These are phyloP conservation scores for Monilinia fructigena DNA, from an alignment of 2,329 filamentous ascomycete genomes.

Conservation along the genomic window DNA sequence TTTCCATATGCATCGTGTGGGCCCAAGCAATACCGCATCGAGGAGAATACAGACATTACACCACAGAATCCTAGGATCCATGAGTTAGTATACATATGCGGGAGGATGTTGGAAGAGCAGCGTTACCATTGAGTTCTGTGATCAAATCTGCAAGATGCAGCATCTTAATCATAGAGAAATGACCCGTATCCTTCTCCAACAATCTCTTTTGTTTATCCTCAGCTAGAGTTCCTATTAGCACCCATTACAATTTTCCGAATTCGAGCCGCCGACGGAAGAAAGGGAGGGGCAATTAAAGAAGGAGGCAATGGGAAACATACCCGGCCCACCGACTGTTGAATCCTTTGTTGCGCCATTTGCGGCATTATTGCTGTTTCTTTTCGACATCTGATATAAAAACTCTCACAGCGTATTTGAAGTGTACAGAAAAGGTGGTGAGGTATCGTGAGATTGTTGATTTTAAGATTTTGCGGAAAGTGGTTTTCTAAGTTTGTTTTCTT, in stretches of 20 bases:
- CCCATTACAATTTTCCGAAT: conserved; percentile 18
- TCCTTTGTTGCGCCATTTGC: conserved; percentile 51
- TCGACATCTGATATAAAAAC: conserved; percentile 53
- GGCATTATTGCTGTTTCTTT: conserved; percentile 53
- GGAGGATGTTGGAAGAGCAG: conserved; percentile 23
- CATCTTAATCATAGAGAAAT: conserved; percentile 67
- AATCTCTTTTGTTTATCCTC: conserved; percentile 76
- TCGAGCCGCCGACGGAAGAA: not conserved
- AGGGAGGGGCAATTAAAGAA: conserved; percentile 13
- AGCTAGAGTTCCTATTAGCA: conserved; percentile 44
- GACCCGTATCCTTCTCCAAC: conserved; percentile 66
- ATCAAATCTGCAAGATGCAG: conserved; percentile 82
- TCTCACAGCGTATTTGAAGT: not conserved
- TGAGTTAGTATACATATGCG: not conserved
- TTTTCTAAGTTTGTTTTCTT: conserved; percentile 19
- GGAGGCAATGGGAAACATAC: conserved; percentile 40
- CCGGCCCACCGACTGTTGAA: conserved; percentile 43
- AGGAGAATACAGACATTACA: conserved; percentile 94
- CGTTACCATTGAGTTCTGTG: conserved; percentile 74
- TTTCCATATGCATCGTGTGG: conserved; percentile 63
- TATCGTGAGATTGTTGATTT: conserved; percentile 3
- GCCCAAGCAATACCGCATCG: conserved; percentile 85
- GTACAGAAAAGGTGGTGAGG: not conserved
- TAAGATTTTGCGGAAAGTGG: conserved; percentile 4
- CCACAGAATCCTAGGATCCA: conserved; percentile 68